Conservation (phyloP, 768 basidiomycete species). For the Amanita rimosa region DNA sequence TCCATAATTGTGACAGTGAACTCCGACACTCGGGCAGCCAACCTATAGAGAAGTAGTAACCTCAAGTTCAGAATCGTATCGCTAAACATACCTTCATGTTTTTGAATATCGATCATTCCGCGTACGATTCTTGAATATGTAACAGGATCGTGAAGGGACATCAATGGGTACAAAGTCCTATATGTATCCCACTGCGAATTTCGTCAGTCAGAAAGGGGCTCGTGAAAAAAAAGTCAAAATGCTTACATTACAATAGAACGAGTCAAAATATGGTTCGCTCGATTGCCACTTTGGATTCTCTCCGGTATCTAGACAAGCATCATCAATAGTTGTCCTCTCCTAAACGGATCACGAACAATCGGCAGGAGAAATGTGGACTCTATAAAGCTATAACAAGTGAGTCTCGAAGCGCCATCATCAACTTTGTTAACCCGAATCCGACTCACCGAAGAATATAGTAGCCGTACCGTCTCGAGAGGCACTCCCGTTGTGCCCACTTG, state of each 20-base stretch:
- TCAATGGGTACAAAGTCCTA: constrained; percentile 48
- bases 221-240: not conserved
- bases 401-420: not conserved
- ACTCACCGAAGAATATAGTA: constrained; percentile 51
- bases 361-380: constrained; percentile 52
- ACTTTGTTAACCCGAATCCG: not conserved
- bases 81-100: constrained; percentile 38
- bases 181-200: constrained; percentile 50
- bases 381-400: constrained; percentile 29
- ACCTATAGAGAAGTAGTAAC: constrained; percentile 20
- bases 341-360: constrained; percentile 34
- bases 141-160: constrained; percentile 52
- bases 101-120: constrained; percentile 58
- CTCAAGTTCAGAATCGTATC: not conserved
- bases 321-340: not conserved
- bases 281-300: constrained; percentile 59
- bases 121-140: constrained; percentile 49
- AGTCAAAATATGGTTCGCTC: constrained; percentile 55
- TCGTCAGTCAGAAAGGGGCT: not conserved
- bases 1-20: constrained; percentile 37
- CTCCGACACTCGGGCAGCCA: constrained; percentile 61
- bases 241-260: constrained; percentile 57
- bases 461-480: constrained; percentile 32
- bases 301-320: constrained; percentile 33
- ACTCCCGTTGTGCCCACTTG: constrained; percentile 40